These are phyloP conservation scores for Arthromyces matolae DNA, from an alignment of 768 basidiomycete genomes.

Conservation along the genomic window DNA sequence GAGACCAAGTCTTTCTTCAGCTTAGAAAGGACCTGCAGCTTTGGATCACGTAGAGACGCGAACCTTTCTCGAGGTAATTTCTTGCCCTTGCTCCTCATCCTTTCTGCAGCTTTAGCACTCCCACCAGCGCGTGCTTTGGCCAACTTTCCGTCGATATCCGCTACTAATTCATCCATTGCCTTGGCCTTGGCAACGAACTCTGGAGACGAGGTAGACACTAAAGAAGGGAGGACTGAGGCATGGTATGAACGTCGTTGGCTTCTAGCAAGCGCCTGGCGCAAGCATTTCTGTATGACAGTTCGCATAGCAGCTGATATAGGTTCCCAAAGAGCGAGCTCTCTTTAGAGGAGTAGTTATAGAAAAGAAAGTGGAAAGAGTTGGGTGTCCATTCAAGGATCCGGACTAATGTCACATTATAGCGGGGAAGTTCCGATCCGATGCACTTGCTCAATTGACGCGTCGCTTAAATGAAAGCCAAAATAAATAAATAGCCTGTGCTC, in stretches of 20 bases:
- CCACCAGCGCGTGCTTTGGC: constrained; percentile 66
- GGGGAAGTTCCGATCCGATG: constrained; percentile 22
- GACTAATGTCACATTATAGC: constrained; percentile 4
- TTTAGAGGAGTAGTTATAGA: not conserved
- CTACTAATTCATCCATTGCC: constrained; percentile 68
- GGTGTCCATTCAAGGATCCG: constrained; percentile 5
- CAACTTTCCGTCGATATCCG: constrained; percentile 58
- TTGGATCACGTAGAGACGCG: constrained; percentile 15
- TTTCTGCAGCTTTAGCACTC: constrained; percentile 66
- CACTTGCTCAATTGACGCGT: not conserved
- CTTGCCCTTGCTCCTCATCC: constrained; percentile 78
- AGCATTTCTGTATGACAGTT: constrained; percentile 14
- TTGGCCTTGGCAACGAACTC: constrained; percentile 67
- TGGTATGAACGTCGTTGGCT: constrained; percentile 49
- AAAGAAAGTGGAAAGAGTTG: constrained; percentile 6
- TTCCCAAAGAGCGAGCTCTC: no score
- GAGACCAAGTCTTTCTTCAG: constrained; percentile 50
- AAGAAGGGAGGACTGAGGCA: constrained; percentile 69
- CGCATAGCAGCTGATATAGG: constrained; percentile 15
- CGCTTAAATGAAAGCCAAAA: not conserved
- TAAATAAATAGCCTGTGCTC: not conserved
- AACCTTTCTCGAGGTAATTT: constrained; percentile 81
- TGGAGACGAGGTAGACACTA: constrained; percentile 62
- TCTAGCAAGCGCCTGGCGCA: constrained; percentile 12
- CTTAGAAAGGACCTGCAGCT: not conserved